Base-by-base conservation (phyloP, 176 grass and related monocot species). In the Elaeis guineensis region DNA sequence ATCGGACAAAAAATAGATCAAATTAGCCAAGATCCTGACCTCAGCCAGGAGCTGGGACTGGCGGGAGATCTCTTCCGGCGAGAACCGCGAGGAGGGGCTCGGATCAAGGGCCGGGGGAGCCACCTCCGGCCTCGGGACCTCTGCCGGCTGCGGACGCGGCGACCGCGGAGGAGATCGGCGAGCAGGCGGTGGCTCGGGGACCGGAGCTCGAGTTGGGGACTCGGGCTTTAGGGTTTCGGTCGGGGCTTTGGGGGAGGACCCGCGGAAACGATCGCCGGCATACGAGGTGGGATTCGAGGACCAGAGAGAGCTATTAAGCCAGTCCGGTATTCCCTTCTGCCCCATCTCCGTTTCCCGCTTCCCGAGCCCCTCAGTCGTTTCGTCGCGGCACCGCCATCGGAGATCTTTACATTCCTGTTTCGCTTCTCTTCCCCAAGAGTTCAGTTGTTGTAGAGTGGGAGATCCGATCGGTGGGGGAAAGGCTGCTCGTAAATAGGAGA, bases 41-140 rank as follows among this genome's bases (percentile, higher is more conserved):
- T 82, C 80, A 12, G 66, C 77, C 16, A 90, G 81, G n/a, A 95
- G 76, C 50, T 82, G 91, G 55, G 91, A 87, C 64, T 90, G 86
- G 39, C 78, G 80, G 22, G 91, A 85, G 26, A 96, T 80, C 53
- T 90, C 91, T 49, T 73, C 70, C 67, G 77, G 14, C 17, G 57
- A 60, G 35, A 52, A 50, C 17, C 16, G 19, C 58, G 59, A 44
- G 35, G 35, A 44, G 19, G 59, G 26, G 28, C 75, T 44, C 16
- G 52, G 17, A 53, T 65, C 63, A 50, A 16, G 11, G 2, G 35
- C 35, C 35, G 9, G 22, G 5, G 25, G n/a, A 9, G 25, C 11
- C 35, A 9, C 35, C 35, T 44, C 16, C 25, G 24, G 52, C 26
- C 5, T 68, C 51, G 52, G 52, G 11, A 35, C 2, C 25, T 66